Evolutionary conservation across 345 rosid species (phyloP).

Genomic region (Populus alba): DNA sequence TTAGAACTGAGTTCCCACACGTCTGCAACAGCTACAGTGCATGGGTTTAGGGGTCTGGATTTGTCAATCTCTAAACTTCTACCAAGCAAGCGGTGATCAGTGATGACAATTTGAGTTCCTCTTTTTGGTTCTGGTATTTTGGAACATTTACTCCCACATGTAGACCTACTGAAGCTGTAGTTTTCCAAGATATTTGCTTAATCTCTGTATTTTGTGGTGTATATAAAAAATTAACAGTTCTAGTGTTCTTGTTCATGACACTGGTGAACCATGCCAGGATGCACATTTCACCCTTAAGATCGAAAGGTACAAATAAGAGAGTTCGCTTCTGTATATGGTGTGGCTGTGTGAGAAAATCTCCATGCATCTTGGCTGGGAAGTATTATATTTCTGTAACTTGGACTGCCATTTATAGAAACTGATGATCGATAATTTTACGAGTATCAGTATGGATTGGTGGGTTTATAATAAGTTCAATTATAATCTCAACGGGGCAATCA

Average conservation of each 20-base stretch:
- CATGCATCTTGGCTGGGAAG: conserved; percentile 44
- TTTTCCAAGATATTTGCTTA: not conserved
- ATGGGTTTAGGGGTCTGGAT: conserved; percentile 95
- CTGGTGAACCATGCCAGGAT: not conserved
- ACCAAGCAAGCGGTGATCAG: conserved; percentile 34
- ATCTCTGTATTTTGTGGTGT: not conserved
- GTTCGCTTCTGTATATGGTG: not conserved
- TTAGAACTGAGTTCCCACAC: conserved; percentile 73
- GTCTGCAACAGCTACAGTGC: conserved; percentile 73
- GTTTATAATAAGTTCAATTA: not conserved
- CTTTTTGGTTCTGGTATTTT: not conserved
- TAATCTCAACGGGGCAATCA: not conserved
- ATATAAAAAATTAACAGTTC: not conserved
- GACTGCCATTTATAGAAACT: not conserved
- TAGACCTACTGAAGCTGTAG: not conserved
- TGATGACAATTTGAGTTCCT: no score
- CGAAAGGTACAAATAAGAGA: not conserved
- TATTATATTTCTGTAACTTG: no score
- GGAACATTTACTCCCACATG: not conserved
- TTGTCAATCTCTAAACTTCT: conserved; percentile 61
- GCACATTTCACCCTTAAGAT: not conserved
- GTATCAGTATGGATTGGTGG: not conserved
- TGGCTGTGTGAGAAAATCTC: conserved; percentile 1
- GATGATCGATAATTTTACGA: not conserved
- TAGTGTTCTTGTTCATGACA: not conserved